Conservation (phyloP, 2,329 filamentous ascomycete species). For the Fusarium begoniae region DNA sequence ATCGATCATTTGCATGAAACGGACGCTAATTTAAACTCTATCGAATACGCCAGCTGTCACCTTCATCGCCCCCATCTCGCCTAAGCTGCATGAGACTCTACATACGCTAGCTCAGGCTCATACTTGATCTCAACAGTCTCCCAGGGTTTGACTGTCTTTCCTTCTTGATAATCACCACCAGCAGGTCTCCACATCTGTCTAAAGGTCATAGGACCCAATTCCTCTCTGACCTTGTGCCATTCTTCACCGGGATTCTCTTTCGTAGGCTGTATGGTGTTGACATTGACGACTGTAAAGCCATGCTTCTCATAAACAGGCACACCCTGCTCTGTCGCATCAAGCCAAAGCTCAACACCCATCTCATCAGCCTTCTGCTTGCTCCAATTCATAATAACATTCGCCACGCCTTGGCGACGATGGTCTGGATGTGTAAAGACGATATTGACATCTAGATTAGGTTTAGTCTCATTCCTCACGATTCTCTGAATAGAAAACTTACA, state of each 20-base stretch:
- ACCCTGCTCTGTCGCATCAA: constrained; percentile 33
- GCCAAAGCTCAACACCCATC: constrained; percentile 39
- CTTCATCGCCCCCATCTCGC: neutral
- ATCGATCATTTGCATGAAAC: neutral
- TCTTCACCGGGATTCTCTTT: constrained; percentile 20
- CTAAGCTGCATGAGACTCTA: neutral
- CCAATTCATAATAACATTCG: constrained; percentile 34
- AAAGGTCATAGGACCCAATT: constrained; percentile 26
- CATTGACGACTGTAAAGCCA: constrained; percentile 29
- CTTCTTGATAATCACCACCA: constrained; percentile 30
- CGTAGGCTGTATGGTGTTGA: constrained; percentile 9
- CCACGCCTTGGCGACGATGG: constrained; percentile 33
- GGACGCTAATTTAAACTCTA: neutral
- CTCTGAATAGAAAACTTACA: constrained; percentile 12
- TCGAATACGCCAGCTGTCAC: neutral
- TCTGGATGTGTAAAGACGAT: constrained; percentile 38
- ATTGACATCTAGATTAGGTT: constrained; percentile 19
- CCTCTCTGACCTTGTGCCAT: constrained; percentile 23
- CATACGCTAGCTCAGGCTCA: neutral
- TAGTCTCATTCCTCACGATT: neutral
- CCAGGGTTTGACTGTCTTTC: constrained; percentile 27
- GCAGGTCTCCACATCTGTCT: constrained; percentile 38
- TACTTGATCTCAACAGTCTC: neutral
- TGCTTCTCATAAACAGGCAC: constrained; percentile 37
- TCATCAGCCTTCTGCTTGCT: constrained; percentile 38